Percentiles rank a stretch among this genome's conserved stretches.
phyloP scores from a whole-genome alignment of 257 asterid species.

The Lavandula angustifolia region DNA sequence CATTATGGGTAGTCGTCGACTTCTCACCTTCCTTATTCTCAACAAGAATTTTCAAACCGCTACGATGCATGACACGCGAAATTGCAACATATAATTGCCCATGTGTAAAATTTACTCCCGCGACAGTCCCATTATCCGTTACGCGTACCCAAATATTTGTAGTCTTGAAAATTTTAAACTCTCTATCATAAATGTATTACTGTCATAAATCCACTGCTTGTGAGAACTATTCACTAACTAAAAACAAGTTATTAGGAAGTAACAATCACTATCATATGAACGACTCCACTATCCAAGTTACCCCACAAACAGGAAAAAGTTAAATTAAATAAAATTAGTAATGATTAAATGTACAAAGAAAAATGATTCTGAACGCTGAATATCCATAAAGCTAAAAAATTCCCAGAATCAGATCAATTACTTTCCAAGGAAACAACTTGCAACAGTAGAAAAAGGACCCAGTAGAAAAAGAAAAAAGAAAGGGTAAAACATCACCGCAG shows the following conservation, averaged over 20 bases:
- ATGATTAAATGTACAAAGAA: background rate
- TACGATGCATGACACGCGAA: too few relatives aligned
- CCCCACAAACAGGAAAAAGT: background rate
- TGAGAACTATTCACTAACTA: background rate
- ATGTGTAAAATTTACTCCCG: too few relatives aligned
- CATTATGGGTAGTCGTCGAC: too few relatives aligned
- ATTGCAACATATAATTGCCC: too few relatives aligned
- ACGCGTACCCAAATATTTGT: constrained; percentile 35
- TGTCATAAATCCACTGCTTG: background rate
- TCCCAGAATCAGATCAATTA: constrained; percentile 11
- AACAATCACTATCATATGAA: too few relatives aligned
- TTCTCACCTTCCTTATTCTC: too few relatives aligned
- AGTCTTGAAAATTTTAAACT: constrained; percentile 67
- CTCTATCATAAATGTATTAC: constrained; percentile 55
- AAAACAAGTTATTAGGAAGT: background rate
- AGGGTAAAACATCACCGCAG: constrained; percentile 15
- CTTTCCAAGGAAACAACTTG: background rate
- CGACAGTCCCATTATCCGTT: too few relatives aligned
- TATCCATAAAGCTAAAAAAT: background rate
- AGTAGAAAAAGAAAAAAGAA: background rate
- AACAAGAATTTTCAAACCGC: too few relatives aligned
- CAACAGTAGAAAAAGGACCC: constrained; percentile 9
- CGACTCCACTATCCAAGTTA: background rate
- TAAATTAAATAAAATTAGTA: background rate
- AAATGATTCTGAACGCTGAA: background rate